A percentile compares a stretch with the other conserved stretches of the same genome.
Conservation (phyloP, 371 early-diverging fungal genomes). For the Massospora cicadina region DNA sequence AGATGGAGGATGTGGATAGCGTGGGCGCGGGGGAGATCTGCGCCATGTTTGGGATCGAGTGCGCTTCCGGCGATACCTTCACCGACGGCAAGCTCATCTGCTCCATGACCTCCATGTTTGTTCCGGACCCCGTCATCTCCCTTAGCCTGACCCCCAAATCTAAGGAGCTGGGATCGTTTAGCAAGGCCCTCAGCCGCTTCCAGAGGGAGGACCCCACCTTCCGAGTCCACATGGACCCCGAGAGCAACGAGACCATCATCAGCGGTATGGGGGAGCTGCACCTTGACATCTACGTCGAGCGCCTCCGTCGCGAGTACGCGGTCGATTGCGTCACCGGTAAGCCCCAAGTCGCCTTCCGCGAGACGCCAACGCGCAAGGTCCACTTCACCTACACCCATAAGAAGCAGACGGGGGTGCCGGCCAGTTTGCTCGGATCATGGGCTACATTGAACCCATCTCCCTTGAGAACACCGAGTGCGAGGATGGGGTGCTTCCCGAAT, state of each 20-base stretch:
- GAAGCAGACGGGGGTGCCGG: conserved; percentile 97
- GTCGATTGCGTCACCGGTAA: conserved; percentile 87
- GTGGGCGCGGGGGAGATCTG: conserved; percentile 94
- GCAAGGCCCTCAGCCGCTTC: conserved; percentile 87
- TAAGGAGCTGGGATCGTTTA: conserved; percentile 82
- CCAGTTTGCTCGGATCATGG: conserved; percentile 85
- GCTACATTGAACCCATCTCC: conserved; percentile 74
- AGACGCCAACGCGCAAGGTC: conserved; percentile 60
- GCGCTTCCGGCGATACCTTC: conserved; percentile 94
- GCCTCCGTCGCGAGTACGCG: conserved; percentile 93
- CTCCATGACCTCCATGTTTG: conserved; percentile 95
- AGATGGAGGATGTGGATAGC: conserved; percentile 93
- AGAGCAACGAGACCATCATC: conserved; percentile 85
- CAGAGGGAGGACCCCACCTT: conserved; percentile 96
- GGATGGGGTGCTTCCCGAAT: conserved; percentile 30
- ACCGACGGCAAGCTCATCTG: conserved; percentile 68
- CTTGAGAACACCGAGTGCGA: conserved; percentile 13
- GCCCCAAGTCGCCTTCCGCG: conserved; percentile 93
- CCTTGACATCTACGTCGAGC: conserved; percentile 87
- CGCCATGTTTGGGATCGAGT: conserved; percentile 95
- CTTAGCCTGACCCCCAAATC: conserved; percentile 76
- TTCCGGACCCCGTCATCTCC: conserved; percentile 94
- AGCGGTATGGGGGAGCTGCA: conserved; percentile 89
- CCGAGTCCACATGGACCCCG: conserved; percentile 81
- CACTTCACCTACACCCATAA: conserved; percentile 94